Evolutionary conservation across 345 rosid genomes (phyloP), one percentile per base, ranked within the genome.

Genomic region (Turritis glabra): DNA sequence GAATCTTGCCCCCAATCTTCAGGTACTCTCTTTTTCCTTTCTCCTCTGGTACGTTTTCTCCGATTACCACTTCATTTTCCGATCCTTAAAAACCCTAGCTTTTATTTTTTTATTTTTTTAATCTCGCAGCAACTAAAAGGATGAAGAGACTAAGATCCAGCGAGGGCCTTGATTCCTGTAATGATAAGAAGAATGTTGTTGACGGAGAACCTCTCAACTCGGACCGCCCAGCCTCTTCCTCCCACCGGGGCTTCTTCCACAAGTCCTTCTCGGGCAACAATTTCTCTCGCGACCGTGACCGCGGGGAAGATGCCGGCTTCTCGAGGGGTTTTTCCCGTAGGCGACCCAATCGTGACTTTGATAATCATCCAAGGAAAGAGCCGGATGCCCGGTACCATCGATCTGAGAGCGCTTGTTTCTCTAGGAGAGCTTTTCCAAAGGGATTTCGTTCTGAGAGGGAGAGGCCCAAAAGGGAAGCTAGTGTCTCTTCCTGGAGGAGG

Each of bases 81-180:
- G 38, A 51, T 41, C 12, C 41, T 40, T 26, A 5, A 54, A 55
- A 57, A 66, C 73, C 71, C 72, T 57, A 57, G 17, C n/a, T n/a
- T n/a, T n/a, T n/a, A n/a, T n/a, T 17, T 37, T 18, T 53, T 58
- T 55, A 17, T 3, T 33, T 33, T 23, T 9, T 33, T 9, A 33
- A 10, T 33, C 58, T 12, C 13, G 22, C 54, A 38, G 47, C 35
- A 61, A 55, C 27, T 47, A 48, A 48, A 30, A 69, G 32, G 48
- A 87, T 87, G 98, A 93, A 93, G 91, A 83, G 97, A 29, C 77
- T 89, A 83, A 88, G 92, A 82, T 93, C 98, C 44, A 89, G 86
- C 75, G 92, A 88, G 44, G 96, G 90, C 82, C 86, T 90, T 29
- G 89, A 83, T 78, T 89, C 86, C 21, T 82, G 64, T 1, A 75